These are phyloP conservation scores for Cladosporium velox DNA, from an alignment of 2,329 filamentous ascomycete genomes.

Conservation along the genomic window DNA sequence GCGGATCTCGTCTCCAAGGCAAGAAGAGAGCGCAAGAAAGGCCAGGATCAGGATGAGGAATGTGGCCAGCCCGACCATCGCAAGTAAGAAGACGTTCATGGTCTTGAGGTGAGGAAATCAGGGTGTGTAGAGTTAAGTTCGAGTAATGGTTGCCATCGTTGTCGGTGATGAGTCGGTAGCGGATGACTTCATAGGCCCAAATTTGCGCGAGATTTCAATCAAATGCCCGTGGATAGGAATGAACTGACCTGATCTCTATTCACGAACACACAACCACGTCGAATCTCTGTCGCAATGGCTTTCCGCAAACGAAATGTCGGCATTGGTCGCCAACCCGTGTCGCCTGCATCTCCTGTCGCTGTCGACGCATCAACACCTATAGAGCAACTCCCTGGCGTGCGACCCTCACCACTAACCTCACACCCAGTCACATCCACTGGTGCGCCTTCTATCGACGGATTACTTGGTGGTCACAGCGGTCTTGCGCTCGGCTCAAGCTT, in stretches of 20 bases:
- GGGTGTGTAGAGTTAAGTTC: not conserved
- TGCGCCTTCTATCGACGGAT: slow-evolving; percentile 77
- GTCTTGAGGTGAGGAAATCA: not conserved
- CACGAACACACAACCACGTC: not conserved
- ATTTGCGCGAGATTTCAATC: slow-evolving; percentile 11
- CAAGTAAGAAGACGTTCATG: slow-evolving; percentile 14
- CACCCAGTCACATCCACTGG: slow-evolving; percentile 89
- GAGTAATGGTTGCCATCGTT: not conserved
- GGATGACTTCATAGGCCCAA: slow-evolving; percentile 14
- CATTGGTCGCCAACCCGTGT: slow-evolving; percentile 22
- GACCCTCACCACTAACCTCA: slow-evolving; percentile 87
- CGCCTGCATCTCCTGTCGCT: slow-evolving; percentile 7
- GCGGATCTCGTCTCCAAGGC: slow-evolving; percentile 56
- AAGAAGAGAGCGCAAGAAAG: slow-evolving; percentile 58
- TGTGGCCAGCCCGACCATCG: slow-evolving; percentile 23
- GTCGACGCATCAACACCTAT: not conserved
- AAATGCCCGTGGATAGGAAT: not conserved
- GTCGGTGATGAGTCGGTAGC: not conserved
- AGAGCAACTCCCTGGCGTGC: slow-evolving; percentile 56
- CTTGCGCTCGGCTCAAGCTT: slow-evolving; percentile 78
- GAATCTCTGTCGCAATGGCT: slow-evolving; percentile 24
- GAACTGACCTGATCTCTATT: not conserved
- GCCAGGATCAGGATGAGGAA: slow-evolving; percentile 38
- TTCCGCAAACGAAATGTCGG: slow-evolving; percentile 32
- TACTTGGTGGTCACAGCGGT: slow-evolving; percentile 84